Evolutionary conservation across 1,284 basidiomycete species (phyloP).

Genomic region (Laetiporus sulphureus): DNA sequence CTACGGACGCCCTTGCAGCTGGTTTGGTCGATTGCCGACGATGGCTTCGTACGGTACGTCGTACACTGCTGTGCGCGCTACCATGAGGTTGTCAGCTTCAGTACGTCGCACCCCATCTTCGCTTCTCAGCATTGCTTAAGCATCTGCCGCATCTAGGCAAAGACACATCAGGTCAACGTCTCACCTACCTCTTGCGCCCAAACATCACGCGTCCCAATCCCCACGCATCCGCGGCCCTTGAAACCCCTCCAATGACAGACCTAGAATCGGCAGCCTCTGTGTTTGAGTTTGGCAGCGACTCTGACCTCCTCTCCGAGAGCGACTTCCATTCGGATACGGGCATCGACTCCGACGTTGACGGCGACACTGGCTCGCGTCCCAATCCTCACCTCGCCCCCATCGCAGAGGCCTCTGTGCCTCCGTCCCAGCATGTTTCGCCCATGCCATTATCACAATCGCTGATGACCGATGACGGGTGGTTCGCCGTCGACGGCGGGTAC

Average conservation of each 20-base stretch:
- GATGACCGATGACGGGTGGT: slow-evolving; percentile 21
- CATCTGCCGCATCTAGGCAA: slow-evolving; percentile 44
- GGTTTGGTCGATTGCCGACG: slow-evolving; percentile 62
- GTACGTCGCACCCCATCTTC: slow-evolving; percentile 37
- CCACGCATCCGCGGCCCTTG: slow-evolving; percentile 34
- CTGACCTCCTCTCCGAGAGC: slow-evolving; percentile 43
- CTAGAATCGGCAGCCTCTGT: slow-evolving; percentile 30
- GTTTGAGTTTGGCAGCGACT: slow-evolving; percentile 34
- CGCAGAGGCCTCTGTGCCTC: slow-evolving; percentile 17
- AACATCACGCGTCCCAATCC: slow-evolving; percentile 58
- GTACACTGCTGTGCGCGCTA: slow-evolving; percentile 77
- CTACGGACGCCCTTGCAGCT: slow-evolving; percentile 57
- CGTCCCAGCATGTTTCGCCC: slow-evolving; percentile 13
- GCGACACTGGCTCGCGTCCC: slow-evolving; percentile 22
- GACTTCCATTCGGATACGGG: slow-evolving; percentile 39
- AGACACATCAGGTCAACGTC: slow-evolving; percentile 51
- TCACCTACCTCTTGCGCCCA: slow-evolving; percentile 74
- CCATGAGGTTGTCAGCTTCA: slow-evolving; percentile 73
- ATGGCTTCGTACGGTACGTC: slow-evolving; percentile 69
- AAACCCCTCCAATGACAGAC: slow-evolving; percentile 71
- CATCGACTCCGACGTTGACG: slow-evolving; percentile 40
- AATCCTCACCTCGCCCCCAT: slow-evolving; percentile 30
- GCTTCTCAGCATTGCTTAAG: background rate
- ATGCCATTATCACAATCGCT: slow-evolving; percentile 1
- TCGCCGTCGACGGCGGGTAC: slow-evolving; percentile 21